These are phyloP conservation scores for Solanum hybrid DNA, from an alignment of 305 asterid species.

Conservation along the genomic window DNA sequence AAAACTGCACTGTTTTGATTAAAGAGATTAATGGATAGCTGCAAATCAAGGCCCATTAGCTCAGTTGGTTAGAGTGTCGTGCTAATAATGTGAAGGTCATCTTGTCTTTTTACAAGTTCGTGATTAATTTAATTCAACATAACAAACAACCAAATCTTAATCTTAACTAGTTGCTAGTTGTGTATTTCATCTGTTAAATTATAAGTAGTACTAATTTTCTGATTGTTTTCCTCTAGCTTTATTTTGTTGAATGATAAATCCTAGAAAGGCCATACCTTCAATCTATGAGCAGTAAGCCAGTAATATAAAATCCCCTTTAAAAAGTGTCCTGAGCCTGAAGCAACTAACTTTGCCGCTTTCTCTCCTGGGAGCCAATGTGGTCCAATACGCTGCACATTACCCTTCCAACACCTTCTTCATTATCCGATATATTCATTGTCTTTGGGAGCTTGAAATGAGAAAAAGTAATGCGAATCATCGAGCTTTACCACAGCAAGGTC, in stretches of 20 bases:
- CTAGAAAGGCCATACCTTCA: not conserved
- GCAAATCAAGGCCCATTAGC: conserved; percentile 26
- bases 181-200: not conserved
- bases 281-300: not conserved
- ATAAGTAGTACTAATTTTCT: too few relatives aligned
- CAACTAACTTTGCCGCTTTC: not conserved
- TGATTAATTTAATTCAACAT: not conserved
- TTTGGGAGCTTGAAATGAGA: not conserved
- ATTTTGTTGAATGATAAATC: too few relatives aligned
- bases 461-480: too few relatives aligned
- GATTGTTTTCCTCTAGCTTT: too few relatives aligned
- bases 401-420: not conserved
- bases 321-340: not conserved
- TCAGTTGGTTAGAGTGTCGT: conserved; percentile 43
- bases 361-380: not conserved
- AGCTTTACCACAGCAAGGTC: not conserved
- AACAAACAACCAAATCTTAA: not conserved
- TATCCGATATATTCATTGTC: not conserved
- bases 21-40: not conserved
- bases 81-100: conserved; percentile 35
- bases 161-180: not conserved
- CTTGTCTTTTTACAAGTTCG: not conserved
- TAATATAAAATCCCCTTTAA: too few relatives aligned
- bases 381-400: not conserved
- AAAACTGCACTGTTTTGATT: not conserved